Percentiles rank a stretch among this genome's conserved stretches.
These are phyloP conservation scores for Amaranthus tricolor DNA, from an alignment of 179 eudicot genomes.

Conservation along the genomic window DNA sequence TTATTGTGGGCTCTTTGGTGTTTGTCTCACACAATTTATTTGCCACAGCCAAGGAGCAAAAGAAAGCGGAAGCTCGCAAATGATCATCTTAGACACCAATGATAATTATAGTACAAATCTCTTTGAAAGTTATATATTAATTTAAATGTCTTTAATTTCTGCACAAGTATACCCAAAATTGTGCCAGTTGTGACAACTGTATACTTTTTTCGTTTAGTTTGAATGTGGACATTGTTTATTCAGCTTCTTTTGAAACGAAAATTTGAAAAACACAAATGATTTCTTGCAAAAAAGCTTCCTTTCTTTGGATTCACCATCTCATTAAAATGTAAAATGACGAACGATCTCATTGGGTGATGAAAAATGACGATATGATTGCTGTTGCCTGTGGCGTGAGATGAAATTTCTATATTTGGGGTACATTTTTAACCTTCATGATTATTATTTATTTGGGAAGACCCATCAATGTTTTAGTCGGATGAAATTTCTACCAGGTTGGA, in stretches of 20 bases:
- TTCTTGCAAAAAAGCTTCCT: too few species aligned
- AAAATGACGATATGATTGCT: too few species aligned
- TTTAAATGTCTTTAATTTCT: constrained; percentile 11
- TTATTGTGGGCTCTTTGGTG: background rate
- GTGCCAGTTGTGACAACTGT: constrained; percentile 20
- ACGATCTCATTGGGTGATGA: too few species aligned
- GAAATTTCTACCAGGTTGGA: too few species aligned
- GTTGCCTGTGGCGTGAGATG: too few species aligned
- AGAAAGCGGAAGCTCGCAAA: constrained; percentile 80
- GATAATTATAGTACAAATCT: constrained; percentile 4
- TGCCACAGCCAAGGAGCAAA: constrained; percentile 73
- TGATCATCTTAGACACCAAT: constrained; percentile 30
- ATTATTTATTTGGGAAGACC: too few species aligned
- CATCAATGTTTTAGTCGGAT: too few species aligned
- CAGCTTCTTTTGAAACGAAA: constrained; percentile 1
- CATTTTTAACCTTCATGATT: too few species aligned
- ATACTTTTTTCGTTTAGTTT: background rate
- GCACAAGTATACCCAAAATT: constrained; percentile 8
- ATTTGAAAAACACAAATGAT: background rate
- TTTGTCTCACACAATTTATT: background rate
- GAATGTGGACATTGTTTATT: constrained; percentile 19
- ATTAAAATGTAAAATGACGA: too few species aligned
- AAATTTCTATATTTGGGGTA: too few species aligned
- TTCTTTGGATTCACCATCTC: too few species aligned
- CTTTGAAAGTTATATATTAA: constrained; percentile 8